These are phyloP conservation scores for Fusarium burgessii DNA, from an alignment of 2,329 filamentous ascomycete species.

Conservation along the genomic window DNA sequence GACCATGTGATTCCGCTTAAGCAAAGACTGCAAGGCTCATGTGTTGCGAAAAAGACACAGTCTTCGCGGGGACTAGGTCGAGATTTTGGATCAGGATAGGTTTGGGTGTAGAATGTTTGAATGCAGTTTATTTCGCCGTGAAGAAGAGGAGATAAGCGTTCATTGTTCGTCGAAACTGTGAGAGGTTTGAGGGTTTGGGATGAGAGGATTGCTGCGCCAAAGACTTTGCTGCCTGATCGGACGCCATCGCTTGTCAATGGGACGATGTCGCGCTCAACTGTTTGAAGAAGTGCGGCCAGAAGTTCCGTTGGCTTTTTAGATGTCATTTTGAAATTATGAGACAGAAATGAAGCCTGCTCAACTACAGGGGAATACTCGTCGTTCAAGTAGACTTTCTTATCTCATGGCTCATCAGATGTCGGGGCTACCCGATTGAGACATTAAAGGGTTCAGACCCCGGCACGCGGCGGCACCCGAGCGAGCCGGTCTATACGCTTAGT, in stretches of 20 bases:
- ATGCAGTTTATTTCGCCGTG: conserved; percentile 73
- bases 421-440: conserved; percentile 10
- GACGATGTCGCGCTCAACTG: conserved; percentile 61
- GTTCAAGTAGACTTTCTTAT: conserved; percentile 17
- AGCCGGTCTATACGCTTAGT: not conserved
- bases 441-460: not conserved
- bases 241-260: conserved; percentile 64
- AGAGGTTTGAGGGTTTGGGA: conserved; percentile 56
- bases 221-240: conserved; percentile 65
- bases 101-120: conserved; percentile 64
- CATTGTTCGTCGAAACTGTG: conserved; percentile 68
- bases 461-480: conserved; percentile 8
- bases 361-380: not conserved
- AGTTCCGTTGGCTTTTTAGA: conserved; percentile 41
- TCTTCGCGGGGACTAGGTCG: conserved; percentile 57
- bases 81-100: conserved; percentile 50
- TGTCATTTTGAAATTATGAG: not conserved
- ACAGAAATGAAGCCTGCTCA: accelerated
- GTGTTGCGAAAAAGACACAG: conserved; percentile 69
- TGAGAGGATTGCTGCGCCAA: conserved; percentile 66
- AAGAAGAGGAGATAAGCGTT: conserved; percentile 64
- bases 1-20: conserved; percentile 69
- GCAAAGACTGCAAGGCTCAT: conserved; percentile 70
- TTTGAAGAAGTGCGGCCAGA: conserved; percentile 55
- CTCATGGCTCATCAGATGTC: not conserved